Evolutionary conservation across 148 eudicot species (phyloP), one percentile per base, ranked within the genome.

Genomic region (Nepenthes mirabilis): DNA sequence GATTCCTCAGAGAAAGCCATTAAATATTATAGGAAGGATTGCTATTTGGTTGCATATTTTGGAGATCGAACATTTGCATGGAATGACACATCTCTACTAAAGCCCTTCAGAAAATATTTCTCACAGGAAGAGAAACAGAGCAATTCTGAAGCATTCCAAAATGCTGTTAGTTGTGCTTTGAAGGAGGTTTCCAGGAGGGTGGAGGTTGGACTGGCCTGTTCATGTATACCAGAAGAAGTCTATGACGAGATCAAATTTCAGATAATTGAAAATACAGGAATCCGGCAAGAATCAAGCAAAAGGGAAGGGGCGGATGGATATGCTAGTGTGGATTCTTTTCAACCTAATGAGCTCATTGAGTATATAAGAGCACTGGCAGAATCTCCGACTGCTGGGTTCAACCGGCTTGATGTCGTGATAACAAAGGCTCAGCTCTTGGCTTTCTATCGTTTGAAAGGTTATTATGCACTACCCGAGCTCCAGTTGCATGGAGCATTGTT

Each of bases 1-100:
- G 91, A 91, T 73, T 83, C 97, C 59, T 91, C 97, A 10, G 97
- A 91, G 62, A 85, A 84, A 73, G 97, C 97, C 14, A 73, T 75
- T 82, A 84, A 91, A 66, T 62, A 85, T 79, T 64, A 67, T 36
- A 84, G 64, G 68, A 87, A 85, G 50, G 95, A 85, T 66, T 75
- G 95, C 64, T 87, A 77, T 71, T 74, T 91, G 78, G 90, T 91
- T 57, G 91, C 97, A 10, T 91, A 91, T 76, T 91, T 91, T 66
- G 95, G 97, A 56, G 97, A 91, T 67, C 78, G 78, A 40, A 77
- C 90, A 35, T 91, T 91, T 71, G 89, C 95, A 59, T 91, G 97
- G 97, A 87, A 87, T 47, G 91, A 84, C 34, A 82, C 79, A 43
- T 79, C 91, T 59, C 72, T 77, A 2, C 62, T 91, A 23, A 87